Percentiles rank a stretch among this genome's conserved stretches.
These are phyloP conservation scores for Capsella bursapastoris DNA, from an alignment of 345 rosid species.

Conservation along the genomic window DNA sequence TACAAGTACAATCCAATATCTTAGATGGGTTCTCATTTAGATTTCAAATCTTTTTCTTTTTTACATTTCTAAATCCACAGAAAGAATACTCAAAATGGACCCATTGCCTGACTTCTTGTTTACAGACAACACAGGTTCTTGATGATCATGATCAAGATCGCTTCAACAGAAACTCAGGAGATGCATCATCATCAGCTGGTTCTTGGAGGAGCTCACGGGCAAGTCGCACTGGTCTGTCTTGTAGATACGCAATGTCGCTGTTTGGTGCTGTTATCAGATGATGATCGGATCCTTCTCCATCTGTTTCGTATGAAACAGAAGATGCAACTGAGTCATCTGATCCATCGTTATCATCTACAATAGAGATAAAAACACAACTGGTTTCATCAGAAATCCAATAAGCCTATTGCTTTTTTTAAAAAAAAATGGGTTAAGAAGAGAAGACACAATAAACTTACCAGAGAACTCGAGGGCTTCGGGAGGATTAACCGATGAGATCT, in stretches of 20 bases:
- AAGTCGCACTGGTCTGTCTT: slow-evolving; percentile 68
- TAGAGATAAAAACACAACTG: background rate
- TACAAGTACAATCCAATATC: slow-evolving; percentile 23
- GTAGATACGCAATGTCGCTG: slow-evolving; percentile 68
- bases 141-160: slow-evolving; percentile 30
- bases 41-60: slow-evolving; percentile 25
- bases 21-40: slow-evolving; percentile 30
- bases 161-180: slow-evolving; percentile 34
- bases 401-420: background rate
- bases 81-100: slow-evolving; percentile 27
- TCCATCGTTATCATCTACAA: slow-evolving; percentile 57
- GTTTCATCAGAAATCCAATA: background rate
- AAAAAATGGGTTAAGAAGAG: background rate
- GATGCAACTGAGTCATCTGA: slow-evolving; percentile 65
- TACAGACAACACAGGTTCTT: slow-evolving; percentile 19
- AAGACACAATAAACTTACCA: slow-evolving; percentile 48
- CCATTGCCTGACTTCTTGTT: slow-evolving; percentile 28
- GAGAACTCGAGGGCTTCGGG: slow-evolving; percentile 73
- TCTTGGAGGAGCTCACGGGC: slow-evolving; percentile 55
- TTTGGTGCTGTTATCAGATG: slow-evolving; percentile 71
- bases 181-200: slow-evolving; percentile 31
- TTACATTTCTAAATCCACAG: slow-evolving; percentile 34
- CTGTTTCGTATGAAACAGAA: slow-evolving; percentile 58
- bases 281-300: slow-evolving; percentile 72
- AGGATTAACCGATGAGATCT: slow-evolving; percentile 70